Evolutionary conservation across 2,329 filamentous ascomycete genomes (phyloP).

Genomic region (Epichloe bromicola): DNA sequence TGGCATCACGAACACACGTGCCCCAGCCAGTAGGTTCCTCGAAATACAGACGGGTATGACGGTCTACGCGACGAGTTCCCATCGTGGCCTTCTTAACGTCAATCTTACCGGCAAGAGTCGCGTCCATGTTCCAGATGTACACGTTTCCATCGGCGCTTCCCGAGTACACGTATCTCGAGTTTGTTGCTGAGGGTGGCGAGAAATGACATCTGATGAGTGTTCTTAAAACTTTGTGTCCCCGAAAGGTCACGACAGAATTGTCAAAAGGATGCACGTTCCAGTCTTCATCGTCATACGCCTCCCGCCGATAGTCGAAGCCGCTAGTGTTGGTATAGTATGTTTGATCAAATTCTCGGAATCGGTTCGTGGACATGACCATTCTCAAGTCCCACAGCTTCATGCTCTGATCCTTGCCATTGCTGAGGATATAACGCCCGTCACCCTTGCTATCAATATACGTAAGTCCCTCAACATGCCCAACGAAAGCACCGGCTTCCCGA

Average conservation of each 20-base stretch:
- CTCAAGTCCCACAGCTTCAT: conserved; percentile 96
- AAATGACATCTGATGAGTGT: conserved; percentile 95
- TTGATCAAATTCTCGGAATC: conserved; percentile 43
- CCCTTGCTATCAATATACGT: conserved; percentile 60
- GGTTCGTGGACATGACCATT: conserved; percentile 68
- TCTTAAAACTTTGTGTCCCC: conserved; percentile 76
- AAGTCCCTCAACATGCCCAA: conserved; percentile 52
- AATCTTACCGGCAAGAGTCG: conserved; percentile 64
- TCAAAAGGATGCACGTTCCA: conserved; percentile 59
- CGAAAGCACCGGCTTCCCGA: conserved; percentile 53
- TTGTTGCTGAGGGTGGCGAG: conserved; percentile 71
- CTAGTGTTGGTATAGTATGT: conserved; percentile 38
- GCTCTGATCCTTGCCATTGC: conserved; percentile 90
- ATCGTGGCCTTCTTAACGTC: conserved; percentile 63
- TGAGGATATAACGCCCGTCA: conserved; percentile 70
- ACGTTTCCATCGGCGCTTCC: conserved; percentile 84
- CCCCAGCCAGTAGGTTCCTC: conserved; percentile 50
- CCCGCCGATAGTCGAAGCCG: conserved; percentile 64
- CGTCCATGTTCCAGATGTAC: conserved; percentile 88
- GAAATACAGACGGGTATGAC: conserved; percentile 41
- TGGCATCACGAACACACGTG: conserved; percentile 75
- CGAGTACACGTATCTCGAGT: conserved; percentile 85
- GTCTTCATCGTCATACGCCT: conserved; percentile 48
- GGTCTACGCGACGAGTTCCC: conserved; percentile 43
- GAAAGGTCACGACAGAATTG: conserved; percentile 86